phyloP scores from a whole-genome alignment of 2,329 filamentous ascomycete species.

The Aureobasidium sp. region DNA sequence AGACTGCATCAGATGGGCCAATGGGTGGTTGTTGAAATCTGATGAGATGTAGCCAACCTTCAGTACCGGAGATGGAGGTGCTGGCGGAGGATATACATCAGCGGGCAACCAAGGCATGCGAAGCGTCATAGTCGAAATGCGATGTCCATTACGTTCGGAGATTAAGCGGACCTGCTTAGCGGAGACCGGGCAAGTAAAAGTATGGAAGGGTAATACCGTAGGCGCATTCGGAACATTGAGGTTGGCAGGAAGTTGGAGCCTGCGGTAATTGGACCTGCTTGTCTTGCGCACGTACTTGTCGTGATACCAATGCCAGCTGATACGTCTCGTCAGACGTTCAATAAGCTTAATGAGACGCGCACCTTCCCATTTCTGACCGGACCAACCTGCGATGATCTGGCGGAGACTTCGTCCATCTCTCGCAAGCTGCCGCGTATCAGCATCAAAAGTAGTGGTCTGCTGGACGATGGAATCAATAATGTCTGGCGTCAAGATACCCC shows the following conservation, averaged over 20 bases:
- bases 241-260: conserved; percentile 76
- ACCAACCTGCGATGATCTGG: conserved; percentile 59
- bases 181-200: conserved; percentile 94
- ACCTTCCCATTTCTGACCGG: conserved; percentile 86
- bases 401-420: conserved; percentile 43
- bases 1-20: conserved; percentile 98
- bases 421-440: conserved; percentile 32
- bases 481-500: conserved; percentile 64
- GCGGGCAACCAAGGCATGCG: conserved; percentile 86
- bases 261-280: conserved; percentile 66
- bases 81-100: conserved; percentile 85
- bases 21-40: conserved; percentile 98
- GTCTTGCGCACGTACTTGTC: conserved; percentile 76
- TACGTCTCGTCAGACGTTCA: conserved; percentile 82
- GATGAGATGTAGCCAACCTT: conserved; percentile 97
- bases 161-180: conserved; percentile 94
- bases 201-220: conserved; percentile 97
- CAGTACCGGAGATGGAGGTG: conserved; percentile 83
- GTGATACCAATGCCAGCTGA: conserved; percentile 88
- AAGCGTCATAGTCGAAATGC: conserved; percentile 92
- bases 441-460: conserved; percentile 48
- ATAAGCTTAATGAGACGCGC: conserved; percentile 84
- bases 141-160: conserved; percentile 92
- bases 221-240: conserved; percentile 88
- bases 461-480: conserved; percentile 47